Base-by-base conservation (phyloP, 176 grass and related monocot genomes). In the Oryza meridionalis region DNA sequence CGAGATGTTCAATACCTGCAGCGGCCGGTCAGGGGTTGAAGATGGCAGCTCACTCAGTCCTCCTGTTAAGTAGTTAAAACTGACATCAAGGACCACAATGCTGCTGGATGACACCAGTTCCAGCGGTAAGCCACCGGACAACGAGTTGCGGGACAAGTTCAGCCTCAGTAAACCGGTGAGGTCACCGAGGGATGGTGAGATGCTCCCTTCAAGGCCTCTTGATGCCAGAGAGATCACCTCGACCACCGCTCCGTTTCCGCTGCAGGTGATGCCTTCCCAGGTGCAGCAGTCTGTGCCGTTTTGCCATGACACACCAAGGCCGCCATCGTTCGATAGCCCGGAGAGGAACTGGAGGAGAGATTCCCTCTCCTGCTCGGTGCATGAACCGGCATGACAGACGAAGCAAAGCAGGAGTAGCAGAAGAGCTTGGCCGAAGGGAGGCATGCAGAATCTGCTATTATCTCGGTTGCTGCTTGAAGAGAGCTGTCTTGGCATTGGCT, bases 261-360 rank as follows among this genome's bases (percentile, higher is more conserved):
- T 42, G 68, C 87, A 92, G 33, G 22, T 65, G 40, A 92, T 80
- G 26, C 87, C 90, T 33, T 92, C 70, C 90, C 87, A 92, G 14
- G 4, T 14, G 70, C 87, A 92, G 55, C 74, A 92, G 4, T 86
- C 49, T 5, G 47, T 70, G 29, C 31, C 37, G 10, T 38, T 76
- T 26, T 13, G 37, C 90, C 90, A 92, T 0, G 17, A 76, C 12
- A 17, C 7, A 0, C 15, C 2, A 24, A 91, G 78, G 43, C 78
- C 73, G 6, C 58, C 21, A 7, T 50, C 15, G 2, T 37, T 13
- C 6, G 85, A 79, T 61, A 91, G 75, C 22, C 61, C 37, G 7
- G 80, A 1, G 11, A 75, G 49, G 63, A 91, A 87, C 80, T 72
- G 76, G 67, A 82, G 84, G 65, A 86, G 80, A 46, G 73, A 90